A percentile compares a stretch with the other conserved stretches of the same genome.
These are phyloP conservation scores for Urochloa ruziziensis DNA, from an alignment of 176 grass and related monocot genomes.

Conservation along the genomic window DNA sequence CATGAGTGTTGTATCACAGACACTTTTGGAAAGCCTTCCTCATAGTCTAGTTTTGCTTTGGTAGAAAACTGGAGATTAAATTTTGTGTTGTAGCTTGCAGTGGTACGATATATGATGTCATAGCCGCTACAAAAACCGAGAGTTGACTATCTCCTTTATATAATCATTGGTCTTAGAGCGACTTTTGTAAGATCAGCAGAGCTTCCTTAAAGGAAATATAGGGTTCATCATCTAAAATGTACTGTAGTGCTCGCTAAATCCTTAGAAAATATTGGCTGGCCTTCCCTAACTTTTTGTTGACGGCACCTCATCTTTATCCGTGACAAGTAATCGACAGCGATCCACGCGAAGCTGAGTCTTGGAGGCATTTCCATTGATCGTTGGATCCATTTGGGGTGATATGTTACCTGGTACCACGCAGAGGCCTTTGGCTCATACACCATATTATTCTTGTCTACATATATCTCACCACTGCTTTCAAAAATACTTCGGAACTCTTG, in stretches of 20 bases:
- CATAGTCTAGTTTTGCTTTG: too few relatives aligned
- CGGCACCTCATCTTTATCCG: slow-evolving; percentile 56
- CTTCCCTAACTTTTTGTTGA: slow-evolving; percentile 19
- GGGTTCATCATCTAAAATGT: too few relatives aligned
- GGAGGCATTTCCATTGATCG: slow-evolving; percentile 34
- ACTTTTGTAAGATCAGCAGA: too few relatives aligned
- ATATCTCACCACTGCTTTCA: slow-evolving; percentile 33
- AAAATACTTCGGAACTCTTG: slow-evolving; percentile 56
- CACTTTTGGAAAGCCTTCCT: too few relatives aligned
- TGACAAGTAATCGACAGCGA: slow-evolving; percentile 68
- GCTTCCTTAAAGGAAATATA: too few relatives aligned
- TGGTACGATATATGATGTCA: too few relatives aligned
- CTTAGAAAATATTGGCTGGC: slow-evolving; percentile 49
- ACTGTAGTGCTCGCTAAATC: slow-evolving; percentile 13
- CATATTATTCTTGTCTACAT: slow-evolving; percentile 37
- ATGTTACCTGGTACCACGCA: slow-evolving; percentile 89
- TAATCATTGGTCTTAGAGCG: too few relatives aligned
- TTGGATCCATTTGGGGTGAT: slow-evolving; percentile 59
- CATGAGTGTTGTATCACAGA: too few relatives aligned
- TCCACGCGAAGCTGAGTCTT: slow-evolving; percentile 85
- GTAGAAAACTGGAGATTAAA: too few relatives aligned
- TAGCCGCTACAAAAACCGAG: too few relatives aligned
- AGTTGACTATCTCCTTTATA: too few relatives aligned
- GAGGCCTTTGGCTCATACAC: slow-evolving; percentile 71
- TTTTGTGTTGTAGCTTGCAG: too few relatives aligned